These are phyloP conservation scores for Ophioceras dolichostomum DNA, from an alignment of 2,329 filamentous ascomycete genomes.

Conservation along the genomic window DNA sequence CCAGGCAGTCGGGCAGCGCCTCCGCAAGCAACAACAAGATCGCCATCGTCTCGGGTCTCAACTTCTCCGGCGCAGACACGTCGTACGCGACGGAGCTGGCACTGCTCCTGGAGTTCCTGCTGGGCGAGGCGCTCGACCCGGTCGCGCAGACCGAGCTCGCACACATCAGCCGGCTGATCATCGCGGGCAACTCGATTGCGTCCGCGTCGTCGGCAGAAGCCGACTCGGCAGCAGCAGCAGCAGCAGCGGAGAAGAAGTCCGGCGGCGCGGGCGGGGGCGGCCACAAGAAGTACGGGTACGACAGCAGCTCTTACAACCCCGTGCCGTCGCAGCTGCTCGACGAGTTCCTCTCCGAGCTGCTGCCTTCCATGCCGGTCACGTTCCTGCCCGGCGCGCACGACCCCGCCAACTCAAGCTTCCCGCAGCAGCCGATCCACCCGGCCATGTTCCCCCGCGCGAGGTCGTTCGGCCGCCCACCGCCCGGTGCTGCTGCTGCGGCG, in stretches of 20 bases:
- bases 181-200: conserved; percentile 78
- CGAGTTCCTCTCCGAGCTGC: conserved; percentile 64
- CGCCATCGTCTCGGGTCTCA: conserved; percentile 79
- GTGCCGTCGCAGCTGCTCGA: conserved; percentile 76
- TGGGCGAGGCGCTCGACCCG: conserved; percentile 63
- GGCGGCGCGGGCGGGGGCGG: too few relatives aligned
- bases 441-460: conserved; percentile 78
- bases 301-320: conserved; percentile 77
- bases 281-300: conserved; percentile 87
- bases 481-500: too few relatives aligned
- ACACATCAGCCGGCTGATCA: conserved; percentile 71
- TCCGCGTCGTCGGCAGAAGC: conserved; percentile 24
- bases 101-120: conserved; percentile 73
- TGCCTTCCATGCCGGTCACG: conserved; percentile 81
- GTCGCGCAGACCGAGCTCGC: conserved; percentile 45
- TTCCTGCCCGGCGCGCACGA: conserved; percentile 75
- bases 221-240: too few relatives aligned
- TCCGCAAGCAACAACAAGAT: conserved; percentile 43
- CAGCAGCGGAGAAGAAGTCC: conserved; percentile 26
- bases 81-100: conserved; percentile 65
- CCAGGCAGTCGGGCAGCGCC: conserved; percentile 10
- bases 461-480: conserved; percentile 45
- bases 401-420: conserved; percentile 78
- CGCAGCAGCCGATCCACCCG: conserved; percentile 85
- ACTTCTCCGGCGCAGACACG: conserved; percentile 61